phyloP scores from a whole-genome alignment of 257 asterid species.

The Gentiana straminea region DNA sequence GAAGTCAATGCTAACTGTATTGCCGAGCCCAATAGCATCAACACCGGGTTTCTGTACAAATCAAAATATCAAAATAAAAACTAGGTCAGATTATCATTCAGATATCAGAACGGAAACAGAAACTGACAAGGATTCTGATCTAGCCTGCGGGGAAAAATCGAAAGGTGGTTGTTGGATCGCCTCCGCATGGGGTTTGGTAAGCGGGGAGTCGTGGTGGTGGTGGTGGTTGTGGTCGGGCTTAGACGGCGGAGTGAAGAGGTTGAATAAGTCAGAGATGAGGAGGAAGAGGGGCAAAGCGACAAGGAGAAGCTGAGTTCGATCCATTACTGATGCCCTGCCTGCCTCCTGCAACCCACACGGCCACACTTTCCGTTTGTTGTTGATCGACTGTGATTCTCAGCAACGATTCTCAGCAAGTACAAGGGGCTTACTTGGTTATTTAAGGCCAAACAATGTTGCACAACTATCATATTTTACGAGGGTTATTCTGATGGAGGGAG shows the following conservation, averaged over 20 bases:
- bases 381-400: no score
- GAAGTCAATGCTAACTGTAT: conserved; percentile 73
- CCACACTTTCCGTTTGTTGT: no score
- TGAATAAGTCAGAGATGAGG: conserved; percentile 65
- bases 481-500: no score
- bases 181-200: conserved; percentile 2
- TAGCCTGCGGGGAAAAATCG: conserved; percentile 67
- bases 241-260: conserved; percentile 72
- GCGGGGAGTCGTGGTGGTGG: conserved; percentile 34
- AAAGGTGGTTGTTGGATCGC: conserved; percentile 31
- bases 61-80: neutral
- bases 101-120: no score
- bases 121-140: neutral
- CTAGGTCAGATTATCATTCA: no score
- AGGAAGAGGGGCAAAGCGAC: conserved; percentile 81
- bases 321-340: conserved; percentile 27
- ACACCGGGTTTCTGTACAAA: conserved; percentile 48
- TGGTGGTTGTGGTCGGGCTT: conserved; percentile 36
- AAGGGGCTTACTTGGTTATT: no score
- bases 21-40: conserved; percentile 52
- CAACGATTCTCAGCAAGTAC: no score
- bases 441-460: no score
- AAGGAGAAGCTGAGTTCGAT: conserved; percentile 69
- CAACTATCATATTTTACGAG: no score
- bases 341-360: no score